A percentile compares a stretch with the other conserved stretches of the same genome.
phyloP scores from a whole-genome alignment of 2,329 filamentous ascomycete species.

The Pseudogymnoascus sp. region DNA sequence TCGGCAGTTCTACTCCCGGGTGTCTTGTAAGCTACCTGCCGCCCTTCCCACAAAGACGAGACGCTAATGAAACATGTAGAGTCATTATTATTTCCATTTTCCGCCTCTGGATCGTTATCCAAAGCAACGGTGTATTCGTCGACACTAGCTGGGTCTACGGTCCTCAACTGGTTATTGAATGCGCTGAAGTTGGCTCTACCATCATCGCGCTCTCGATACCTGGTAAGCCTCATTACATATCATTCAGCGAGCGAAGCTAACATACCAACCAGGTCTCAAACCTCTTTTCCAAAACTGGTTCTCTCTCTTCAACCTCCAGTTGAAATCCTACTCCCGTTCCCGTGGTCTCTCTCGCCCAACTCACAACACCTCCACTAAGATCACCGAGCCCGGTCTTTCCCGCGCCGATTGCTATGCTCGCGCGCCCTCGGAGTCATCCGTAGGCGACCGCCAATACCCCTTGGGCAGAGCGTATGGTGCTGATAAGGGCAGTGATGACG shows the following conservation, averaged over 20 bases:
- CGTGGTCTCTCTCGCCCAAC: background rate
- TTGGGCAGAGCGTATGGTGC: background rate
- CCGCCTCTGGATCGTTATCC: constrained; percentile 17
- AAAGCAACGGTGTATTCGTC: constrained; percentile 10
- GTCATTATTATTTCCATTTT: constrained; percentile 13
- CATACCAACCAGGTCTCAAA: background rate
- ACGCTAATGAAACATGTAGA: background rate
- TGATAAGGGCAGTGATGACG: background rate
- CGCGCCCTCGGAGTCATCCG: background rate
- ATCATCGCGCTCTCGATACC: constrained; percentile 23
- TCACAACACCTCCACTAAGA: background rate
- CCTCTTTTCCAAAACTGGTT: background rate
- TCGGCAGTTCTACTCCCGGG: constrained; percentile 41
- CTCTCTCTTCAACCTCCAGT: background rate
- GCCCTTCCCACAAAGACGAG: background rate
- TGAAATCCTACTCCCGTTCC: background rate
- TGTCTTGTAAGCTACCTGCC: constrained; percentile 27
- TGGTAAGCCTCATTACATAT: constrained; percentile 5
- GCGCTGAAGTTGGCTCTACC: constrained; percentile 23
- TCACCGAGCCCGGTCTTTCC: background rate
- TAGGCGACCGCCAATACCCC: background rate
- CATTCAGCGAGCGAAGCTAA: background rate
- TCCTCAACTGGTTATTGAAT: constrained; percentile 22
- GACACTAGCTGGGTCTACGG: constrained; percentile 24
- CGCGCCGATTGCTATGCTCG: background rate